Evolutionary conservation across 2,329 filamentous ascomycete genomes (phyloP), one percentile per base, ranked within the genome.

Genomic region (Achaetomium macrosporum): DNA sequence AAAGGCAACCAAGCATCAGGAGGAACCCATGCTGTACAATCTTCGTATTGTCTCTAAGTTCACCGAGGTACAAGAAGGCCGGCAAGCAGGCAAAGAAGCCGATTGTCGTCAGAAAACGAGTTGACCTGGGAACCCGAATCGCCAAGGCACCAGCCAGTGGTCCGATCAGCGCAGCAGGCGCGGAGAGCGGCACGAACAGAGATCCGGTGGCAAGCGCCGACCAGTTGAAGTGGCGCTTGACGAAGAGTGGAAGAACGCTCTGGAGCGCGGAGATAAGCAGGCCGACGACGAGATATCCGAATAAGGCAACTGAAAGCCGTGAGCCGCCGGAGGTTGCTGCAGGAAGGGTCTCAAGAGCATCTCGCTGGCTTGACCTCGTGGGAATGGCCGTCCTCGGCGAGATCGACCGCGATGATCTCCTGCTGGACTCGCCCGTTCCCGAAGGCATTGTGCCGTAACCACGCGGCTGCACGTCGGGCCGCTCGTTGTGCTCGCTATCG

Each of bases 221-320:
- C 60, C 60, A 62, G 33, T 50, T 35, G 31, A 60, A 55, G 12
- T 49, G 51, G 7, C 49, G 53, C 36, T 53, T 44, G 17, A 53
- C 55, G 42, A 61, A 58, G 8, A 60, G 50, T 6, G 61, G 61
- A 13, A 63, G 53, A 5, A 62, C 55, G 30, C 57, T 59, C 17
- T 61, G 52, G 3, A 63, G 52, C 2, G 61, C 54, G 3, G 61
- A 57, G 4, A 45, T 36, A 33, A 63, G 47, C 33, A 63, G 17
- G 4, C 47, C 47, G 35, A 63, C 25, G 29, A 55, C 51, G 15
- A 60, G 35, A 35, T 62, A 63, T 9, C 60, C 60, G 35, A 40
- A 49, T 10, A 60, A 20, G 17, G 59, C 59, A 12, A 57, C 51
- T 19, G 53, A 31, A 8, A 60, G 51, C 4, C 60, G 59, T 2